These are phyloP conservation scores for Daldinia bambusicola DNA, from an alignment of 495 filamentous ascomycete species.

Conservation along the genomic window DNA sequence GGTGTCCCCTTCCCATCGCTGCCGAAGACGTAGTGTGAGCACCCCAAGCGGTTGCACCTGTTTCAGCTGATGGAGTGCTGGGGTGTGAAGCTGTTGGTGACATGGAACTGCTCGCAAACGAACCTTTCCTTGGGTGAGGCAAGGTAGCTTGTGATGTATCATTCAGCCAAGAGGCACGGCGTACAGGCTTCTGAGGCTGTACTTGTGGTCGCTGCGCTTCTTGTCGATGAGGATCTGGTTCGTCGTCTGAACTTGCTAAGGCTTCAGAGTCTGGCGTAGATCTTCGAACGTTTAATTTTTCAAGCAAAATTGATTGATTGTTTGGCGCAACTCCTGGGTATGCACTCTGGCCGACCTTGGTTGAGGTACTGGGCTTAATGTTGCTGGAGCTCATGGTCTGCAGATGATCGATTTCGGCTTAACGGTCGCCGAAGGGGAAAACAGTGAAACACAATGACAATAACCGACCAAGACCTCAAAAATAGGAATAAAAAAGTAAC, in stretches of 20 bases:
- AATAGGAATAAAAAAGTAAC: constrained; percentile 15
- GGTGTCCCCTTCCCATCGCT: constrained; percentile 67
- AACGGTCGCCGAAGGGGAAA: constrained; percentile 22
- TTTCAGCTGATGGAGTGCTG: constrained; percentile 74
- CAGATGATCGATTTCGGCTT: constrained; percentile 26
- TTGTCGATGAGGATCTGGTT: constrained; percentile 69
- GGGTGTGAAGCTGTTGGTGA: constrained; percentile 81
- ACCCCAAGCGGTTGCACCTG: constrained; percentile 69
- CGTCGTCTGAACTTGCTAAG: constrained; percentile 91
- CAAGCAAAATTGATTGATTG: constrained; percentile 71
- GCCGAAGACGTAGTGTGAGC: constrained; percentile 60
- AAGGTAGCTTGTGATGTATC: constrained; percentile 61
- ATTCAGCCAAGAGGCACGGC: constrained; percentile 70
- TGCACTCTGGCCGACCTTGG: constrained; percentile 55
- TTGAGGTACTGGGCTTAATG: constrained; percentile 53
- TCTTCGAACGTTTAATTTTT: constrained; percentile 76
- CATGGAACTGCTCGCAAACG: constrained; percentile 72
- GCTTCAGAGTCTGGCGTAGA: constrained; percentile 95
- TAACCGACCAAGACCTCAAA: constrained; percentile 19
- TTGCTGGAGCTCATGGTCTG: constrained; percentile 59
- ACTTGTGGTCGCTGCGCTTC: constrained; percentile 55
- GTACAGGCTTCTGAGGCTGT: constrained; percentile 62
- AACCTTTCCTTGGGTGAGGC: constrained; percentile 63
- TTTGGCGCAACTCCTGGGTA: constrained; percentile 54
- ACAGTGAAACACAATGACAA: constrained; percentile 12